phyloP scores from a whole-genome alignment of 2,329 filamentous ascomycete genomes.

The Alternaria conjuncta region DNA sequence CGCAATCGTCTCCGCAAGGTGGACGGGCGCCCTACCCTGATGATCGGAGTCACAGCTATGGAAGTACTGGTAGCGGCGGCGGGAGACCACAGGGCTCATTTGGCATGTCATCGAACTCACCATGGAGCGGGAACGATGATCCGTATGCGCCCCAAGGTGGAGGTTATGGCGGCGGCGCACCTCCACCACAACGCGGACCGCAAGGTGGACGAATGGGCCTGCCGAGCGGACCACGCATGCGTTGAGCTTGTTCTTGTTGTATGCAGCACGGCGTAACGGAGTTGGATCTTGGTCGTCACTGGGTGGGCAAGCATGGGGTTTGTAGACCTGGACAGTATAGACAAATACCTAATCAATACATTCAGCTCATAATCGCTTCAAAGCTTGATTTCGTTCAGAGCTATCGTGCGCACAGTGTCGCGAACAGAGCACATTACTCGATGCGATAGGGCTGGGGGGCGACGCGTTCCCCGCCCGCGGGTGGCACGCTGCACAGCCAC shows the following conservation, averaged over 20 bases:
- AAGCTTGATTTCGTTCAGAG: background rate
- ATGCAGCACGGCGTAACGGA: constrained; percentile 28
- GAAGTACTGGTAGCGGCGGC: constrained; percentile 29
- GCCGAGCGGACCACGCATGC: constrained; percentile 49
- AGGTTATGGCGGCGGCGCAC: constrained; percentile 29
- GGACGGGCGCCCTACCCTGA: constrained; percentile 41
- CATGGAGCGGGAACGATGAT: constrained; percentile 42
- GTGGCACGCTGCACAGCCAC: too few relatives aligned
- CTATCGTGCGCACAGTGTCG: background rate
- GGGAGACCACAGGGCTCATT: constrained; percentile 37
- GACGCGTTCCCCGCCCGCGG: background rate
- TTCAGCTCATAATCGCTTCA: background rate
- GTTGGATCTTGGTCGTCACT: constrained; percentile 9
- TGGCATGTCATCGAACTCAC: constrained; percentile 41
- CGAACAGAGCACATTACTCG: background rate
- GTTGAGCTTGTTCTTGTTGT: constrained; percentile 19
- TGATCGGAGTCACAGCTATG: constrained; percentile 41
- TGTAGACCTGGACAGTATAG: background rate
- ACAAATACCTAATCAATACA: constrained; percentile 7
- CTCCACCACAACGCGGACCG: constrained; percentile 34
- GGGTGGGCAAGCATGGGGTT: constrained; percentile 1
- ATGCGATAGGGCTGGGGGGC: background rate
- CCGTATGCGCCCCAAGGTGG: constrained; percentile 35
- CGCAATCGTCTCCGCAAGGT: constrained; percentile 23
- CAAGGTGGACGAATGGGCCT: constrained; percentile 45